Base-by-base conservation (phyloP, 2,329 filamentous ascomycete species). In the Ophiostoma pallidulum region DNA sequence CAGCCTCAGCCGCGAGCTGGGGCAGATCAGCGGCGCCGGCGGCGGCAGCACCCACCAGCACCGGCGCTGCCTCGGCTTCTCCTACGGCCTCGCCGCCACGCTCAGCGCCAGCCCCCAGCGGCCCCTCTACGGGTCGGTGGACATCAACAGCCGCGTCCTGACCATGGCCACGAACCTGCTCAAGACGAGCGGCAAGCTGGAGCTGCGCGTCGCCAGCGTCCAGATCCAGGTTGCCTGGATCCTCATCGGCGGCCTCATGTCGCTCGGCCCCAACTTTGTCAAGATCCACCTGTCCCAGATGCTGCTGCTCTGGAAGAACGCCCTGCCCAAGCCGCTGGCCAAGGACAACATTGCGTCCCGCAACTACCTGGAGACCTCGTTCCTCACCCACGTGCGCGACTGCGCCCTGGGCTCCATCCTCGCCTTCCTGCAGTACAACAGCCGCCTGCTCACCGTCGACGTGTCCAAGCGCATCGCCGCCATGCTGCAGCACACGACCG, bases 181-280 rank as follows among this genome's bases (percentile, higher is more conserved):
- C 33, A 98, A 98, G 64, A 90, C 85, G 0, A 96, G 89, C 62
- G 83, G 89, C 39, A 87, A 88, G 60, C 92, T 88, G 1, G 91
- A 98, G 61, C 71, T 98, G 45, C 82, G 91, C 24, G 81, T 92
- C 31, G 94, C 92, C 7, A 87, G 87, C 58, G 95, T 89, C 1
- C 92, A 98, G 60, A 89, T 98, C 20, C 92, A 98, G 62, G 90
- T 98, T 3, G 92, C 92, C 5, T 98, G 92, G 91, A 94, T 94
- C 41, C 71, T 98, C 49, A 94, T 98, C 40, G 92, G 94, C 32
- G 92, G 94, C 0, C 70, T 98, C 47, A 97, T 97, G 91, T 89
- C 90, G 1, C 75, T 98, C 1, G 92, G 92, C 0, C 91, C 92
- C 4, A 97, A 95, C 63, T 98, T 98, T 63, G 91, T 97, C 64